Base-by-base conservation (phyloP, 208 protist species). In the Leishmania major region DNA sequence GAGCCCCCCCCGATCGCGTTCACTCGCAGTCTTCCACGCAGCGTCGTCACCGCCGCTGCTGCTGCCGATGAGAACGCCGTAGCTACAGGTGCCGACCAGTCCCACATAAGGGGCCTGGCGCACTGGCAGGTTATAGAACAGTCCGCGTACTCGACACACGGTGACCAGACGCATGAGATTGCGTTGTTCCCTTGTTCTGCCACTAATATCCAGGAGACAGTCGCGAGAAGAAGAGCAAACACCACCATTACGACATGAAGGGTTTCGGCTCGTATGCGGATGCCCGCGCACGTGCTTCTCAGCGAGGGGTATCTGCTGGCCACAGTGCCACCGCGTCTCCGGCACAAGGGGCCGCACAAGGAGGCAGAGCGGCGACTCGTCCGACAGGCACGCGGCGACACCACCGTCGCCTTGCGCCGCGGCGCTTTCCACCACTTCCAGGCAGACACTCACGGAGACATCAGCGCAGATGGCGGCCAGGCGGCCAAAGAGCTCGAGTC, bases 61-160 rank as follows among this genome's bases (percentile, higher is more conserved):
- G 0, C 22, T 31, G 0, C 62, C 57, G 64, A 1, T 49, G 35
- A 64, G 37, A 17, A 62, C 28, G 60, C 66, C 69, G 31, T 17
- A 19, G 49, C n/a, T 31, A 13, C 64, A 13, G 13, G 22, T 55
- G 40, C 59, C 17, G 45, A 69, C 10, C 4, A 78, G 75, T 37
- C 35, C n/a, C 5, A 47, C 53, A 49, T 80, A 87, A 19, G 86
- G 72, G 0, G 77, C 25, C 59, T 79, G 86, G 31, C 91, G 88
- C 25, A 94, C 85, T n/a, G 91, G 89, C 8, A 94, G 59, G 62
- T 80, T 84, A 53, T 80, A 77, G 69, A 92, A 94, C 0, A 94
- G 75, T 17, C 82, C 85, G 78, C 60, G 69, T 37, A 90, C 89
- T 17, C 79, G 67, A 47, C 91, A 92, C 37, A 67, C 64, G 37